phyloP scores from a whole-genome alignment of 2,329 filamentous ascomycete species.

The Beauveria asiatica region DNA sequence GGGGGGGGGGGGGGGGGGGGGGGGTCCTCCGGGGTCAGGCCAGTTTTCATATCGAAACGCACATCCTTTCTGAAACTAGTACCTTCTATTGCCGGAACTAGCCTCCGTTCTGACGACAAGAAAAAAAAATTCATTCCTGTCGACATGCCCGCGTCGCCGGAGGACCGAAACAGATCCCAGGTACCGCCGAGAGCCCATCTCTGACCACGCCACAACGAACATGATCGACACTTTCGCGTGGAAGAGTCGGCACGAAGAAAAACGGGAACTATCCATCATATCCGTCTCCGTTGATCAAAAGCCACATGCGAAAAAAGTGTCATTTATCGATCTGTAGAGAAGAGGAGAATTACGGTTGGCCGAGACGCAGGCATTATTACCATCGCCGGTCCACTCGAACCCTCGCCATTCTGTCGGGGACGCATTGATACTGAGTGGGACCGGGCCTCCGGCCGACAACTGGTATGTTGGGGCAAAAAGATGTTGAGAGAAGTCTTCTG shows the following conservation, averaged over 20 bases:
- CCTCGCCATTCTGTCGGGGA: conserved; percentile 48
- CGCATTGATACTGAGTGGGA: conserved; percentile 51
- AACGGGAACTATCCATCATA: conserved; percentile 19
- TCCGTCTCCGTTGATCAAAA: conserved; percentile 18
- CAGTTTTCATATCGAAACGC: conserved; percentile 36
- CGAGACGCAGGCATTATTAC: conserved; percentile 34
- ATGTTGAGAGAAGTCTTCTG: conserved; percentile 37
- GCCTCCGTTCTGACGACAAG: too few relatives aligned
- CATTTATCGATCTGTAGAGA: conserved; percentile 46
- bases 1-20: too few relatives aligned
- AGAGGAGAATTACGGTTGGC: conserved; percentile 37
- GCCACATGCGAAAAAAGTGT: conserved; percentile 36
- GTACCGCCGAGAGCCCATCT: conserved; percentile 23
- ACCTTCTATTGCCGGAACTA: too few relatives aligned
- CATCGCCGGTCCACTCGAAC: conserved; percentile 45
- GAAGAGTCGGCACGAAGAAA: conserved; percentile 20
- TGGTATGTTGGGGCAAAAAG: conserved; percentile 43
- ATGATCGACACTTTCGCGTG: conserved; percentile 14
- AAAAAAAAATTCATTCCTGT: conserved; percentile 11
- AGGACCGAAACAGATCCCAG: conserved; percentile 31
- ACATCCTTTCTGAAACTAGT: conserved; percentile 28
- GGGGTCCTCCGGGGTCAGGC: conserved; percentile 33
- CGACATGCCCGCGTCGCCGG: conserved; percentile 28
- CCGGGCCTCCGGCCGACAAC: conserved; percentile 50
- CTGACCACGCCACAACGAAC: conserved; percentile 11